A percentile compares a stretch with the other conserved stretches of the same genome.
Conservation (phyloP, 1,284 basidiomycete genomes). For the Trichosporon inkin region DNA sequence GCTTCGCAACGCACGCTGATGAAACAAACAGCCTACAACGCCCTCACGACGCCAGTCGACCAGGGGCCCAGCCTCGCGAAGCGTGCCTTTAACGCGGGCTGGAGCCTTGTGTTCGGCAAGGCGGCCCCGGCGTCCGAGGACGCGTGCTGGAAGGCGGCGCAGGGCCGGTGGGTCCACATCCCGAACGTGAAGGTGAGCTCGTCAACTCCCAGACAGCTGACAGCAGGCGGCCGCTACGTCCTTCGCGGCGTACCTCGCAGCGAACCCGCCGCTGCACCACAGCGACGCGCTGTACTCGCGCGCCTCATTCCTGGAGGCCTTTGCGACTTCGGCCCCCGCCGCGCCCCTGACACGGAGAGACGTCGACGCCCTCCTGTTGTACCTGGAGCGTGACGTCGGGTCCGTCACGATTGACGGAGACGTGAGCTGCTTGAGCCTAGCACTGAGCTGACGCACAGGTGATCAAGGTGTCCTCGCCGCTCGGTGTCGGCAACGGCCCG, state of each 20-base stretch:
- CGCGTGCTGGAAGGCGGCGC: constrained; percentile 61
- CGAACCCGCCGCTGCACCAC: constrained; percentile 55
- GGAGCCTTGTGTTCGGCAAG: constrained; percentile 58
- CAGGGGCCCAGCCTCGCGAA: constrained; percentile 66
- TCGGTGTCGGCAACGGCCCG: constrained; percentile 37
- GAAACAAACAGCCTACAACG: constrained; percentile 56
- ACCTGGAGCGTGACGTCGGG: constrained; percentile 69
- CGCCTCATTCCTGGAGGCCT: constrained; percentile 61
- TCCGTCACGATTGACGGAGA: constrained; percentile 62
- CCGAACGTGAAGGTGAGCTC: constrained; percentile 44
- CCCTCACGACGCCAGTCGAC: constrained; percentile 61
- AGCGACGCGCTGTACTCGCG: constrained; percentile 63
- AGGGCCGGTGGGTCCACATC: constrained; percentile 68
- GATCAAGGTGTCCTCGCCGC: constrained; percentile 65
- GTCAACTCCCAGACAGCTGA: neutral
- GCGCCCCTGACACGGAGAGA: constrained; percentile 47
- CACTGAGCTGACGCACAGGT: constrained; percentile 53
- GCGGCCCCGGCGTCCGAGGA: constrained; percentile 51
- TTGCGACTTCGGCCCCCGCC: constrained; percentile 42
- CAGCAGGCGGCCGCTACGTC: constrained; percentile 57
- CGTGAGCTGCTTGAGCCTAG: constrained; percentile 53
- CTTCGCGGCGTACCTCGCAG: constrained; percentile 56
- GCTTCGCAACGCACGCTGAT: constrained; percentile 48
- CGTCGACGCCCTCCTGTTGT: constrained; percentile 65
- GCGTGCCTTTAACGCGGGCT: constrained; percentile 72